Evolutionary conservation across 805 yeast species (phyloP).

Genomic region (Ogataea degrootiae): DNA sequence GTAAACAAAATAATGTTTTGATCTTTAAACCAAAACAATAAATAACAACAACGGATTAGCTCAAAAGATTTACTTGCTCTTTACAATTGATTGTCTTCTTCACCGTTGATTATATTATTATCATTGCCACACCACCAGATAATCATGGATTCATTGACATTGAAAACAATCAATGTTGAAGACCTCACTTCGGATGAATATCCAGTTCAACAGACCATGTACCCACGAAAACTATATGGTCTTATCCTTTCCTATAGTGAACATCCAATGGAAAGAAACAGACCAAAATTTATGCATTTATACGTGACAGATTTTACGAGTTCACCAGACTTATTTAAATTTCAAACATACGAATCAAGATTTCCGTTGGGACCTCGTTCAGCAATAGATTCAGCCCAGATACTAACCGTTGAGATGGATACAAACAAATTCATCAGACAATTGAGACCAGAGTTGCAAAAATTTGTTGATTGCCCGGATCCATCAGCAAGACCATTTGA

Average conservation of each 20-base stretch:
- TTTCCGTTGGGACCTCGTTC: conserved; percentile 6
- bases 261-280: conserved; percentile 1
- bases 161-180: neutral
- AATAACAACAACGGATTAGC: too few species aligned
- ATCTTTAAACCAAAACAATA: too few species aligned
- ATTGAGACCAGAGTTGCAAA: neutral
- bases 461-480: conserved; percentile 4
- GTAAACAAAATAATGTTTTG: too few species aligned
- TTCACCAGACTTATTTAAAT: conserved; percentile 2
- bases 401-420: conserved; percentile 12
- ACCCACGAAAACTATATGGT: conserved; percentile 9
- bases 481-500: conserved; percentile 13
- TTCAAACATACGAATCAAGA: conserved; percentile 1
- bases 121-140: too few species aligned
- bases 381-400: conserved; percentile 2
- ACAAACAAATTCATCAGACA: conserved; percentile 3
- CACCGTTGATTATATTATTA: too few species aligned
- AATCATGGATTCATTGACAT: neutral
- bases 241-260: conserved; percentile 11
- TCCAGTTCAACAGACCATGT: too few species aligned
- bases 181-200: neutral
- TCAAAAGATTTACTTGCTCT: too few species aligned
- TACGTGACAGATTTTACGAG: conserved; percentile 23
- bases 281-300: conserved; percentile 2
- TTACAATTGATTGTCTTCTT: too few species aligned